These are phyloP conservation scores for Lophiostoma macrostomum DNA, from an alignment of 495 filamentous ascomycete species.

Conservation along the genomic window DNA sequence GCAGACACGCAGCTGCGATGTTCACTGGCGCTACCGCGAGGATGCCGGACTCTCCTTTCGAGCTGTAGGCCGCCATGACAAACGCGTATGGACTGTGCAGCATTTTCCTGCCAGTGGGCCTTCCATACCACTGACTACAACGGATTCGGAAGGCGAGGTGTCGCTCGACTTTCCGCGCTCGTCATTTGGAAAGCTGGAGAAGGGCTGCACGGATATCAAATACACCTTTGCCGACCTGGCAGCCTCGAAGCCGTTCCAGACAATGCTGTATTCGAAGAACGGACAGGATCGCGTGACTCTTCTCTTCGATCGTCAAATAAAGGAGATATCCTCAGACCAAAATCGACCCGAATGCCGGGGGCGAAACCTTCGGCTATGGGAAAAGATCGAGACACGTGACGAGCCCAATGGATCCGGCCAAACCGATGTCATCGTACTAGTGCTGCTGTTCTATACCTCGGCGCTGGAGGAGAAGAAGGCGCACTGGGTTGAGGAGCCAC, in stretches of 20 bases:
- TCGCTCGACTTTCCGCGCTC: constrained; percentile 21
- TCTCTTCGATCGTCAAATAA: constrained; percentile 12
- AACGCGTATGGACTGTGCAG: constrained; percentile 16
- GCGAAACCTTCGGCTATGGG: constrained; percentile 21
- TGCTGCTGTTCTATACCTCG: constrained; percentile 22
- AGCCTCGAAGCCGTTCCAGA: constrained; percentile 8
- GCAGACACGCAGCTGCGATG: constrained; percentile 11
- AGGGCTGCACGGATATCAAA: constrained; percentile 24
- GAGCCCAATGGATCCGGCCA: not conserved
- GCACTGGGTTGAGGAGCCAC: constrained; percentile 28
- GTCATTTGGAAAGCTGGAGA: constrained; percentile 20
- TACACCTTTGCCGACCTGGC: constrained; percentile 13
- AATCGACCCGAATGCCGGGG: constrained; percentile 21
- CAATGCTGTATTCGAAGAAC: constrained; percentile 24
- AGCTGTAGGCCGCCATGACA: constrained; percentile 5
- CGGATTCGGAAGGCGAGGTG: constrained; percentile 13
- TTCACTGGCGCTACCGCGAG: constrained; percentile 26
- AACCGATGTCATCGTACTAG: constrained; percentile 18
- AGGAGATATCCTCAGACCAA: constrained; percentile 9
- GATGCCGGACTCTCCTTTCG: constrained; percentile 16
- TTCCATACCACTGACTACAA: constrained; percentile 19
- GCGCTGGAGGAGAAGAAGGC: constrained; percentile 11
- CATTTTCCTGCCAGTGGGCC: constrained; percentile 24
- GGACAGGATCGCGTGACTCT: constrained; percentile 15
- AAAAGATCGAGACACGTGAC: constrained; percentile 3